phyloP scores from a whole-genome alignment of 2,329 filamentous ascomycete genomes.

The Monascus ruber region DNA sequence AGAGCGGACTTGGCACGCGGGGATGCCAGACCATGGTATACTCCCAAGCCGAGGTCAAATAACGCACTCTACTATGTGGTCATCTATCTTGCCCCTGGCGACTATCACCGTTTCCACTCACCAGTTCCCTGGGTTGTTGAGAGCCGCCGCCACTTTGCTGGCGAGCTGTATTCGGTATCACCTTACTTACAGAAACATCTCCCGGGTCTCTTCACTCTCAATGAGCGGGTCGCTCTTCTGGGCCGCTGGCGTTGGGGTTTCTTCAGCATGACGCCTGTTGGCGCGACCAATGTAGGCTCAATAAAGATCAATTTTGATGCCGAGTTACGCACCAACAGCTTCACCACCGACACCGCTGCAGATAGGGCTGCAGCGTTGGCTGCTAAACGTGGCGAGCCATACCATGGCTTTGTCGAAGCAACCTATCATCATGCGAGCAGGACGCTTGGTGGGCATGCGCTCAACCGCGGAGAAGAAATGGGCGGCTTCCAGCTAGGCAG shows the following conservation, averaged over 20 bases:
- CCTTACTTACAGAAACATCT: conserved; percentile 89
- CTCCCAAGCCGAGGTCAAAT: conserved; percentile 50
- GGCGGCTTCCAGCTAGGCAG: conserved; percentile 93
- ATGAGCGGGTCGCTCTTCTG: conserved; percentile 87
- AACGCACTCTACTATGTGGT: conserved; percentile 81
- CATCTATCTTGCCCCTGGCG: conserved; percentile 89
- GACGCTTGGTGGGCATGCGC: conserved; percentile 69
- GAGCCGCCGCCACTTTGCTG: conserved; percentile 89
- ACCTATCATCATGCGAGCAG: conserved; percentile 69
- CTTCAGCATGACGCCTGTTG: conserved; percentile 91
- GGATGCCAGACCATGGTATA: conserved; percentile 54
- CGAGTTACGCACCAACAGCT: conserved; percentile 82
- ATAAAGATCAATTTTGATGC: conserved; percentile 96
- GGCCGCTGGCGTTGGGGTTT: conserved; percentile 96
- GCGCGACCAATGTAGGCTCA: conserved; percentile 92
- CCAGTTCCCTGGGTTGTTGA: conserved; percentile 93
- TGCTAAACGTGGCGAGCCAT: conserved; percentile 61
- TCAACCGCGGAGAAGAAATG: conserved; percentile 90
- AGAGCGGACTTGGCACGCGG: conserved; percentile 69
- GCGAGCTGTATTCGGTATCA: conserved; percentile 88
- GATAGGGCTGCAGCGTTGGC: conserved; percentile 77
- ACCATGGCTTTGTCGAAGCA: conserved; percentile 86
- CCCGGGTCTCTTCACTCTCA: conserved; percentile 88
- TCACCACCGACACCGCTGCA: conserved; percentile 84
- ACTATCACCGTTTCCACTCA: conserved; percentile 97